Percentiles rank a stretch among this genome's conserved stretches.
These are phyloP conservation scores for Pulveroboletus frians DNA, from an alignment of 768 basidiomycete genomes.

Conservation along the genomic window DNA sequence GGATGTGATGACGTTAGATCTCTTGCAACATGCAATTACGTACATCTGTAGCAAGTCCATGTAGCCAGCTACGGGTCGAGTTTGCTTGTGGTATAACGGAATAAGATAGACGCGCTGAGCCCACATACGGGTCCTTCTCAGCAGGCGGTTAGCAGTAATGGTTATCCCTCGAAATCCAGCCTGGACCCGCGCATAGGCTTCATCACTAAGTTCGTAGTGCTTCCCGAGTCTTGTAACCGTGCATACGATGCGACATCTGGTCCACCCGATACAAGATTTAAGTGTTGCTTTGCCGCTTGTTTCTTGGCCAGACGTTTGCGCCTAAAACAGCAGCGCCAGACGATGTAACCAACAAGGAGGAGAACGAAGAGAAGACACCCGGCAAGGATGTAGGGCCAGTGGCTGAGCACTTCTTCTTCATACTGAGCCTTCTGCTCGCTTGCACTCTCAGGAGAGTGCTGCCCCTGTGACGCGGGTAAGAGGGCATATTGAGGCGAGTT, in stretches of 20 bases:
- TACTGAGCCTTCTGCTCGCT: constrained; percentile 64
- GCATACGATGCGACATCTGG: constrained; percentile 17
- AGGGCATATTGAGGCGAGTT: constrained; percentile 51
- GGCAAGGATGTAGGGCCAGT: constrained; percentile 67
- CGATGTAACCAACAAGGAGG: constrained; percentile 41
- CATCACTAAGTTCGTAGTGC: constrained; percentile 27
- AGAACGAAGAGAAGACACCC: constrained; percentile 52
- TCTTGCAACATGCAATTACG: constrained; percentile 3
- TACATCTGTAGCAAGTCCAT: constrained; percentile 14
- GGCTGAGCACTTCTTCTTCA: constrained; percentile 59
- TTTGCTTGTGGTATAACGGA: constrained; percentile 16
- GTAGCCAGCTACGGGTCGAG: constrained; percentile 31
- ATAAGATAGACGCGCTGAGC: constrained; percentile 5
- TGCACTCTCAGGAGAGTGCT: constrained; percentile 57
- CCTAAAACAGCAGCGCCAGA: constrained; percentile 61
- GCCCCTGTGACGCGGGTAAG: constrained; percentile 52
- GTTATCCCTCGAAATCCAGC: constrained; percentile 16
- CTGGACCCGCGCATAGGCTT: constrained; percentile 23
- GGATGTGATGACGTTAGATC: constrained; percentile 3
- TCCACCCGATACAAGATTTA: neutral
- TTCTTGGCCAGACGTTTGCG: constrained; percentile 30
- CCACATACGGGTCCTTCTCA: neutral
- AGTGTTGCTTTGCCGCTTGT: constrained; percentile 17
- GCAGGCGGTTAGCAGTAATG: constrained; percentile 6
- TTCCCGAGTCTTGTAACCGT: constrained; percentile 23